Conservation (phyloP, 139 green algal species). For the Chlamydomonas sp. region DNA sequence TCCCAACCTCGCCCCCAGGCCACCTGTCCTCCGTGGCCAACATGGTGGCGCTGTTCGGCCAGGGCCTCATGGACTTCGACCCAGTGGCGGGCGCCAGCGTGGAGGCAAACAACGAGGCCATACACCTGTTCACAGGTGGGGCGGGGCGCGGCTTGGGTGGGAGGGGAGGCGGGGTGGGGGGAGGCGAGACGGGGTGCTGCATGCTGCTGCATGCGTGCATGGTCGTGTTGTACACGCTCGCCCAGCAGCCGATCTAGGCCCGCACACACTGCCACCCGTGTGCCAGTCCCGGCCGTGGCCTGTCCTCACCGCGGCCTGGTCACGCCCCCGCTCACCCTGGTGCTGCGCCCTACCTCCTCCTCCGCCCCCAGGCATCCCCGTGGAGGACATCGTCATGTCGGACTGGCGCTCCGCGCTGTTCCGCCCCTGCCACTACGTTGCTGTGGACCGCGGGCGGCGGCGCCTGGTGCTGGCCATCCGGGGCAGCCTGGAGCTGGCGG, state of each 20-base stretch:
- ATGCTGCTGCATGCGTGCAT: too few relatives aligned
- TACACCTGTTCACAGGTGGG: constrained; percentile 60
- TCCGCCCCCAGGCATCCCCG: constrained; percentile 18
- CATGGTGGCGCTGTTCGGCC: constrained; percentile 53
- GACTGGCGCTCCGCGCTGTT: constrained; percentile 61
- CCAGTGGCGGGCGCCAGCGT: constrained; percentile 57
- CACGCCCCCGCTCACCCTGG: too few relatives aligned
- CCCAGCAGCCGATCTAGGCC: neutral
- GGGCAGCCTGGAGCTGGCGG: constrained; percentile 60
- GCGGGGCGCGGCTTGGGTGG: neutral
- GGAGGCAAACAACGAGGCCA: constrained; percentile 60
- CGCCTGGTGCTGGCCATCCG: constrained; percentile 51
- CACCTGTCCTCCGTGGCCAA: constrained; percentile 49
- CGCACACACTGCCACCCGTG: neutral
- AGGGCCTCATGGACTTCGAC: constrained; percentile 57
- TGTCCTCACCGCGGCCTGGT: too few relatives aligned
- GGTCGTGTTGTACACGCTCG: too few relatives aligned
- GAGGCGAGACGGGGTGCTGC: neutral
- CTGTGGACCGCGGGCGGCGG: constrained; percentile 57
- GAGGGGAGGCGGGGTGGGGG: neutral
- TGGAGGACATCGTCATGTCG: constrained; percentile 39
- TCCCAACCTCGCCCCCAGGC: neutral
- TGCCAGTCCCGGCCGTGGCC: too few relatives aligned
- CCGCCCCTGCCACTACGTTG: constrained; percentile 69
- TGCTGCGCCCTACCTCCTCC: neutral